Evolutionary conservation across 495 filamentous ascomycete species (phyloP).

Genomic region (Lasiosphaeria ovina): DNA sequence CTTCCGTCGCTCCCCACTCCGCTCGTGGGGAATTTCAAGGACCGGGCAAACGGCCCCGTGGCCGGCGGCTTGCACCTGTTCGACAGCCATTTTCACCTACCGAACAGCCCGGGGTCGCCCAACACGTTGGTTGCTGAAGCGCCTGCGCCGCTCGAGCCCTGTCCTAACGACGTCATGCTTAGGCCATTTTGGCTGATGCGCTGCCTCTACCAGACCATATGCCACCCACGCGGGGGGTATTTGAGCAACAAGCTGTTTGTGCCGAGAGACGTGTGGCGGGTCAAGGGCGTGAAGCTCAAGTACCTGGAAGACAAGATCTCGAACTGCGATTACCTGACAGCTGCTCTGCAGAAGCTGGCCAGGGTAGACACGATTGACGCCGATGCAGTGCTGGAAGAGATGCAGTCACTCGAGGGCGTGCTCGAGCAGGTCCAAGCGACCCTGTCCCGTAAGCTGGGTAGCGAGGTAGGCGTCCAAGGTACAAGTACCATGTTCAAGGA

Average conservation of each 20-base stretch:
- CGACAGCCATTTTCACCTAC: constrained; percentile 77
- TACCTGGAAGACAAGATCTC: constrained; percentile 89
- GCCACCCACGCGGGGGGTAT: constrained; percentile 88
- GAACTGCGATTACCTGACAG: constrained; percentile 89
- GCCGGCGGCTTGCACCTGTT: constrained; percentile 78
- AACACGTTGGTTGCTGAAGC: constrained; percentile 52
- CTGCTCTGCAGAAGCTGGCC: constrained; percentile 78
- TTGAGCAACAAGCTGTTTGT: constrained; percentile 87
- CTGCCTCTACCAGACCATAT: constrained; percentile 85
- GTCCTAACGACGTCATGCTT: constrained; percentile 78
- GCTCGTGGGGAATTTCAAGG: constrained; percentile 54
- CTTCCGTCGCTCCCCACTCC: constrained; percentile 71
- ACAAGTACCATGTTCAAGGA: constrained; percentile 66
- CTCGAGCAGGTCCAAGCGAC: constrained; percentile 79
- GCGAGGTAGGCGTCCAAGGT: constrained; percentile 81
- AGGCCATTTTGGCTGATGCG: constrained; percentile 97
- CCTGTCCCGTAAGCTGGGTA: constrained; percentile 80
- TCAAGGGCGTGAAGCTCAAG: constrained; percentile 90
- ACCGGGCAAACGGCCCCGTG: constrained; percentile 49
- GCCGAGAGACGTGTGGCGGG: constrained; percentile 87
- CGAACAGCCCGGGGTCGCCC: constrained; percentile 64
- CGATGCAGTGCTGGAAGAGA: constrained; percentile 88
- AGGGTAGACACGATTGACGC: constrained; percentile 85
- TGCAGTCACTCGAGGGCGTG: constrained; percentile 85
- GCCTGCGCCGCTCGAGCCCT: constrained; percentile 83